Percentiles rank a stretch among this genome's conserved stretches.
Conservation (phyloP, 768 basidiomycete species). For the Rhodotorula sphaerocarpa region DNA sequence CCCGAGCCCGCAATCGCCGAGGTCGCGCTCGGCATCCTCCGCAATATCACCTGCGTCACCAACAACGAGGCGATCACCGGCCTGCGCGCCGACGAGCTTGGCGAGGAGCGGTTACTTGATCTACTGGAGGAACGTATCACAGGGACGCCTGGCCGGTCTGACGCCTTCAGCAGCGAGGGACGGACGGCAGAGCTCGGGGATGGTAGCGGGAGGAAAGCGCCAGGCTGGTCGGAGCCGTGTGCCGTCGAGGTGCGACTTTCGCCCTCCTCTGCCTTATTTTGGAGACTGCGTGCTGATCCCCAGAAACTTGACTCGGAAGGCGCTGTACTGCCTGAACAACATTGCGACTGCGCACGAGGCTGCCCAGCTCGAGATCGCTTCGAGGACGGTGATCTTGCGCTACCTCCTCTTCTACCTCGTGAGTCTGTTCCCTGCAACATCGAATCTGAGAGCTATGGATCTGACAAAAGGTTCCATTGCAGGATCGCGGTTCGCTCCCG, state of each 20-base stretch:
- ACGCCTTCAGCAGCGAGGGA: not conserved
- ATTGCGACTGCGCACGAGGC: slow-evolving; percentile 31
- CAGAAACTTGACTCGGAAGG: slow-evolving; percentile 1
- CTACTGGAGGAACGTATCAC: slow-evolving; percentile 10
- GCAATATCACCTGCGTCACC: slow-evolving; percentile 30
- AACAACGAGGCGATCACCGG: slow-evolving; percentile 20
- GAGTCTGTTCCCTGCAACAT: not conserved
- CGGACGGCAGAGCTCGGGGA: too few species aligned
- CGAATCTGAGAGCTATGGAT: not conserved
- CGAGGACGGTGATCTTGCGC: slow-evolving; percentile 16
- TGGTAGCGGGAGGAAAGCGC: not conserved
- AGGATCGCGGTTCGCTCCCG: slow-evolving; percentile 18
- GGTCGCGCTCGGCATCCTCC: slow-evolving; percentile 33
- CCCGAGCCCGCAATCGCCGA: not conserved
- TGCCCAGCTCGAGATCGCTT: slow-evolving; percentile 32
- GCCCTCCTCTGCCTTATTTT: not conserved
- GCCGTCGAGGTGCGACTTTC: slow-evolving; percentile 12
- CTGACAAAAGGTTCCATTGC: not conserved
- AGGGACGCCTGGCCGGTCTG: not conserved
- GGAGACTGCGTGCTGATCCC: too few species aligned
- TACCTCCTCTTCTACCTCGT: slow-evolving; percentile 34
- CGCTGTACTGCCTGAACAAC: slow-evolving; percentile 35
- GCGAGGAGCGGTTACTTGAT: slow-evolving; percentile 19
- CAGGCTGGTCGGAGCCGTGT: too few species aligned
- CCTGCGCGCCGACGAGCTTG: slow-evolving; percentile 13